Evolutionary conservation across 108 stramenopile genomes (phyloP).

Genomic region (Stephanodiscus minutulus): DNA sequence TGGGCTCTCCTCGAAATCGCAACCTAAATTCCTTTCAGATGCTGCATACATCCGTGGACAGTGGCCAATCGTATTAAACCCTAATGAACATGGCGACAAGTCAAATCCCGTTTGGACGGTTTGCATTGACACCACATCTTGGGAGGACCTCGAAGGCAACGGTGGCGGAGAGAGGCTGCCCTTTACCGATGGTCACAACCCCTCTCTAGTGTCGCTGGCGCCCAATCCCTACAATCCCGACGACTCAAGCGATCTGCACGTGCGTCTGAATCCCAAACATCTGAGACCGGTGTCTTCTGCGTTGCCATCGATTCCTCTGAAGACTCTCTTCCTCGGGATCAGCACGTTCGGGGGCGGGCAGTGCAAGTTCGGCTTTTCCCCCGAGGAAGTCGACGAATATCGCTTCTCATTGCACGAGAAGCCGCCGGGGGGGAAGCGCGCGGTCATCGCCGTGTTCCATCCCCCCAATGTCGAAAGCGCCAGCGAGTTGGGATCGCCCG

Average conservation of each 20-base stretch:
- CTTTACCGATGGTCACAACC: constrained; percentile 90
- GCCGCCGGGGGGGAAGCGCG: constrained; percentile 63
- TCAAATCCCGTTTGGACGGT: constrained; percentile 36
- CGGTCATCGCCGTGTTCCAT: constrained; percentile 32
- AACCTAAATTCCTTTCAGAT: constrained; percentile 60
- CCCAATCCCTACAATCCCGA: constrained; percentile 17
- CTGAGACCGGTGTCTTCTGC: constrained; percentile 14
- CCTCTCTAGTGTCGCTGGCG: constrained; percentile 61
- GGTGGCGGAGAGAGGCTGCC: constrained; percentile 36
- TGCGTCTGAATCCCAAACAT: constrained; percentile 25
- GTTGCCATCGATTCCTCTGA: constrained; percentile 11
- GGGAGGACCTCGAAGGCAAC: constrained; percentile 47
- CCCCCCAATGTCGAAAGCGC: neutral
- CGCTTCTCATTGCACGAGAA: constrained; percentile 41
- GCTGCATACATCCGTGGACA: constrained; percentile 80
- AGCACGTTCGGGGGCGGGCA: constrained; percentile 63
- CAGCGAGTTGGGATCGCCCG: neutral
- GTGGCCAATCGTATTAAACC: constrained; percentile 56
- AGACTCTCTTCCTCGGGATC: constrained; percentile 34
- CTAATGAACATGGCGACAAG: constrained; percentile 6
- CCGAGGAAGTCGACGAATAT: constrained; percentile 48
- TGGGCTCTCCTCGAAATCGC: constrained; percentile 17
- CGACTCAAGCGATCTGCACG: constrained; percentile 5
- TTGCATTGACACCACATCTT: constrained; percentile 76
- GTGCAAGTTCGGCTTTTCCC: constrained; percentile 64